Conservation (phyloP, 2,329 filamentous ascomycete genomes). For the Fusarium pininemorale region DNA sequence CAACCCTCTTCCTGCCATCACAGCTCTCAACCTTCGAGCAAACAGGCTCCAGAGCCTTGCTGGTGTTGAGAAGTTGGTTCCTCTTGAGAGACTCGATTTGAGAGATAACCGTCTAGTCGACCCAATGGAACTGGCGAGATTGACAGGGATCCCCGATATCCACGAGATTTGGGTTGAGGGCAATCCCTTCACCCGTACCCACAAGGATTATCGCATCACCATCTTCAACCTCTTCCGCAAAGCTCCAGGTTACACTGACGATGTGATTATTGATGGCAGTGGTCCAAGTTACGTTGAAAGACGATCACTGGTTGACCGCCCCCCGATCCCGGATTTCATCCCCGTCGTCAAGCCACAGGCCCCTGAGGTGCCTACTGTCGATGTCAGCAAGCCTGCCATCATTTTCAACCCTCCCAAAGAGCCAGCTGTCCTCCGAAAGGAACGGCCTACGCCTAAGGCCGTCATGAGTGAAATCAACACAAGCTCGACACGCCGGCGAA, state of each 20-base stretch:
- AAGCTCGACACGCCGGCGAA: slow-evolving; percentile 67
- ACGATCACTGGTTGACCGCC: slow-evolving; percentile 84
- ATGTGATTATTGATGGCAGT: slow-evolving; percentile 86
- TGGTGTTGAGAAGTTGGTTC: slow-evolving; percentile 87
- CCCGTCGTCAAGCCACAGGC: slow-evolving; percentile 78
- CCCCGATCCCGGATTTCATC: slow-evolving; percentile 76
- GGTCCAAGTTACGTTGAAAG: slow-evolving; percentile 87
- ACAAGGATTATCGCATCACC: slow-evolving; percentile 83
- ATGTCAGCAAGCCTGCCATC: slow-evolving; percentile 74
- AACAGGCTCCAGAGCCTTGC: slow-evolving; percentile 89
- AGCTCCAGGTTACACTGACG: slow-evolving; percentile 88
- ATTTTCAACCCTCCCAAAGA: slow-evolving; percentile 63
- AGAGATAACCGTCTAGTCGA: slow-evolving; percentile 92
- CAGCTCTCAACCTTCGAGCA: slow-evolving; percentile 86
- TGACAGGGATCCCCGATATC: slow-evolving; percentile 91
- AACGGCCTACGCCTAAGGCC: slow-evolving; percentile 62
- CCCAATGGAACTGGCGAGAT: slow-evolving; percentile 85
- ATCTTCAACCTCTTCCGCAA: slow-evolving; percentile 97
- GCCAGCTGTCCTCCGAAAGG: slow-evolving; percentile 65
- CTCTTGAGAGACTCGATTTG: slow-evolving; percentile 88
- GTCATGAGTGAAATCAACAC: slow-evolving; percentile 67
- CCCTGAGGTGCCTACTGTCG: slow-evolving; percentile 68
- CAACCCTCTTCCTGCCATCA: slow-evolving; percentile 91
- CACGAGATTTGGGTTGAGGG: slow-evolving; percentile 91
- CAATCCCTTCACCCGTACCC: slow-evolving; percentile 90